Evolutionary conservation across 1,284 basidiomycete genomes (phyloP).

Genomic region (Clitocybe nebularis): DNA sequence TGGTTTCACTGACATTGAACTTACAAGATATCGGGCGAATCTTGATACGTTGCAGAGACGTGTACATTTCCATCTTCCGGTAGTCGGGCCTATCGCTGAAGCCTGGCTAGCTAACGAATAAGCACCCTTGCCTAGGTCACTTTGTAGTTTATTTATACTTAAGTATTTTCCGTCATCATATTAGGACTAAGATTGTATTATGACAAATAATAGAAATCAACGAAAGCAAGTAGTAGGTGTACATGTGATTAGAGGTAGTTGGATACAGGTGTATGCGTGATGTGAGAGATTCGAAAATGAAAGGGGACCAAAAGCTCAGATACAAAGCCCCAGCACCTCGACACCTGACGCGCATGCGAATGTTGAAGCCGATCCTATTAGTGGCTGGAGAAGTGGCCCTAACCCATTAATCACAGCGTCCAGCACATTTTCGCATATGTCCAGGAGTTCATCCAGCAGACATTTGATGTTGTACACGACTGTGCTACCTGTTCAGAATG

Average conservation of each 20-base stretch:
- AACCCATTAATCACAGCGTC: constrained; percentile 46
- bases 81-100: constrained; percentile 69
- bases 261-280: constrained; percentile 21
- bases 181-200: constrained; percentile 15
- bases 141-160: constrained; percentile 8
- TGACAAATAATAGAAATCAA: constrained; percentile 8
- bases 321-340: constrained; percentile 13
- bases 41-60: constrained; percentile 55
- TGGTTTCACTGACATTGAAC: constrained; percentile 1
- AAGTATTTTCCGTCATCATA: constrained; percentile 7
- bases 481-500: constrained; percentile 12
- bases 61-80: constrained; percentile 59
- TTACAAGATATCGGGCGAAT: constrained; percentile 57
- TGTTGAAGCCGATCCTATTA: constrained; percentile 9
- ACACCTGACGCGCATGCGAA: constrained; percentile 4
- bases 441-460: constrained; percentile 30
- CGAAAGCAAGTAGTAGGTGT: constrained; percentile 17
- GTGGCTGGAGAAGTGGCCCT: constrained; percentile 24
- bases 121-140: constrained; percentile 1
- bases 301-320: constrained; percentile 7
- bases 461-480: constrained; percentile 34
- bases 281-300: constrained; percentile 5
- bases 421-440: constrained; percentile 43
- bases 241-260: constrained; percentile 22
- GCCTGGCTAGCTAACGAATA: constrained; percentile 67